These are phyloP conservation scores for Laburnicola sp. DNA, from an alignment of 2,329 filamentous ascomycete species.

Conservation along the genomic window DNA sequence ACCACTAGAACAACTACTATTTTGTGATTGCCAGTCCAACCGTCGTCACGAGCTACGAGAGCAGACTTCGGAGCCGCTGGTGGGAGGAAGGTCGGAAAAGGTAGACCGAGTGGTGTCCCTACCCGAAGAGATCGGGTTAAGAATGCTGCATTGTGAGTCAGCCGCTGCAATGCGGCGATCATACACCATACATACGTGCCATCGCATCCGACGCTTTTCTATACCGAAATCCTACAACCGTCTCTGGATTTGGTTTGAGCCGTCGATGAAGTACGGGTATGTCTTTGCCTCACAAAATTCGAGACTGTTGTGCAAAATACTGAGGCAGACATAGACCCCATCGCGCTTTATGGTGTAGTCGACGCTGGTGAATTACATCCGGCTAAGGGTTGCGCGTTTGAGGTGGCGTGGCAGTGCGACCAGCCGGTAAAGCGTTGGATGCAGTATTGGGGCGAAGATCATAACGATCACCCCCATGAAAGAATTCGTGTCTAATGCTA, in stretches of 20 bases:
- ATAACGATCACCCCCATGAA: too few relatives aligned
- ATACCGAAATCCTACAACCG: too few relatives aligned
- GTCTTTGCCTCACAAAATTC: background rate
- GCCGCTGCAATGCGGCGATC: background rate
- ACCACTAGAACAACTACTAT: background rate
- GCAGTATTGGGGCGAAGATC: background rate
- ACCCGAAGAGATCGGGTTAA: background rate
- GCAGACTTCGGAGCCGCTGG: background rate
- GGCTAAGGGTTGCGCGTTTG: background rate
- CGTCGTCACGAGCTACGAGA: background rate
- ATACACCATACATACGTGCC: background rate
- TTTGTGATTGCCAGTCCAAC: conserved; percentile 2
- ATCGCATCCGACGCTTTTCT: too few relatives aligned
- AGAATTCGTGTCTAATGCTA: too few relatives aligned
- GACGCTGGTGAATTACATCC: background rate
- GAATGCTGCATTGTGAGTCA: background rate
- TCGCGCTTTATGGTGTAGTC: background rate
- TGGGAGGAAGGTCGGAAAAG: background rate
- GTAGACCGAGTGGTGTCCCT: background rate
- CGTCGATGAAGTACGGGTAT: background rate
- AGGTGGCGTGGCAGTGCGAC: conserved; percentile 3
- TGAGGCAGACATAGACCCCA: background rate
- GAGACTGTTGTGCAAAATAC: background rate
- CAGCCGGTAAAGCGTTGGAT: conserved; percentile 6
- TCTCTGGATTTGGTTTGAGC: background rate